Evolutionary conservation across 2,329 filamentous ascomycete genomes (phyloP).

Genomic region (Colletotrichum sp.): DNA sequence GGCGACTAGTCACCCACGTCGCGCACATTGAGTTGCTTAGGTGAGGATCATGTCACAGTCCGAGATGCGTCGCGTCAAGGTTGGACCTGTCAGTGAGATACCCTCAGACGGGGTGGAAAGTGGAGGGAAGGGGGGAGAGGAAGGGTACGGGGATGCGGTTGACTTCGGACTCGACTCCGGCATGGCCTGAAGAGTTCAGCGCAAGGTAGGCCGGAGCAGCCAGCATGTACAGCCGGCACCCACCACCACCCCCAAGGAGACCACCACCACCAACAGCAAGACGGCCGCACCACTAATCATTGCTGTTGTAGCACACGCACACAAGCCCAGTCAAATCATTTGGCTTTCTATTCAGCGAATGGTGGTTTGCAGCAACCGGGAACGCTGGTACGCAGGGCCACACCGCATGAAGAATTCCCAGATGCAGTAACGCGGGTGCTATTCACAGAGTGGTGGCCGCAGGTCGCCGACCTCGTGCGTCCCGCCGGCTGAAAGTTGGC

Average conservation of each 20-base stretch:
- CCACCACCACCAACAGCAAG: neutral
- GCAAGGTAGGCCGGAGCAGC: neutral
- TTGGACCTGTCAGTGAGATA: constrained; percentile 15
- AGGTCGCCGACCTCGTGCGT: neutral
- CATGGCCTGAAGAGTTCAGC: constrained; percentile 23
- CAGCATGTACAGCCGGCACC: neutral
- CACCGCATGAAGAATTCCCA: neutral
- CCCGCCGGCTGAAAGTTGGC: neutral
- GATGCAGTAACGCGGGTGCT: neutral
- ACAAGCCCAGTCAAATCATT: neutral
- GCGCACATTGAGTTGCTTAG: constrained; percentile 16
- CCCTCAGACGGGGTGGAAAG: constrained; percentile 13
- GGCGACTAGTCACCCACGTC: neutral
- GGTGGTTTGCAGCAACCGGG: neutral
- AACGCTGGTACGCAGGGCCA: neutral
- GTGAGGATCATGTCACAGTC: constrained; percentile 18
- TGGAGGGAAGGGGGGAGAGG: constrained; percentile 24
- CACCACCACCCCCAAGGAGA: neutral
- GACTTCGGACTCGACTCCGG: constrained; percentile 28
- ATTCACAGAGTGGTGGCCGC: neutral
- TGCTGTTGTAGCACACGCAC: neutral
- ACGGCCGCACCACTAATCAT: neutral
- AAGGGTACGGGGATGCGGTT: constrained; percentile 10
- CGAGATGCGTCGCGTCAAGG: constrained; percentile 8
- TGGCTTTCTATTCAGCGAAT: neutral